These are phyloP conservation scores for Lentinula boryana DNA, from an alignment of 768 basidiomycete species.

Conservation along the genomic window DNA sequence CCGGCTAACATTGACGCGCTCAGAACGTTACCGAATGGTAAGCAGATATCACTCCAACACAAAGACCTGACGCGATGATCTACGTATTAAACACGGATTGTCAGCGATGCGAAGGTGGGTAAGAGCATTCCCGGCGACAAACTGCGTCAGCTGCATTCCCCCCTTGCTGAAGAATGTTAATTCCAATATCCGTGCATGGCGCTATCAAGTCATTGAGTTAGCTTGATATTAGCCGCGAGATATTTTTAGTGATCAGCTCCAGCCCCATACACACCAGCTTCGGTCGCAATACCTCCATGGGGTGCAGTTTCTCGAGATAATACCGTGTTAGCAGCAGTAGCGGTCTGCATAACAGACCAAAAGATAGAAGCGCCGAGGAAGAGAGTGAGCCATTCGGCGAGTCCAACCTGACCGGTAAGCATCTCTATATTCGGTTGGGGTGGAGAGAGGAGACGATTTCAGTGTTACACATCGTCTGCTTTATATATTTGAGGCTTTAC, in stretches of 20 bases:
- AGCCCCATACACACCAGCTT: neutral
- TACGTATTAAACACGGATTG: neutral
- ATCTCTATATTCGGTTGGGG: neutral
- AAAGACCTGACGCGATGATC: slow-evolving; percentile 34
- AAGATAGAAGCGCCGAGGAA: neutral
- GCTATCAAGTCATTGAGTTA: neutral
- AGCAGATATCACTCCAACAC: slow-evolving; percentile 27
- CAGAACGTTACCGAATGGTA: slow-evolving; percentile 18
- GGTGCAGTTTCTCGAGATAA: neutral
- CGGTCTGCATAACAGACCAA: neutral
- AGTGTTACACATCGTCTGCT: neutral
- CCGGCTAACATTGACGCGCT: neutral
- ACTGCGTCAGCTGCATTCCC: slow-evolving; percentile 44
- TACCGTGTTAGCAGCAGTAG: slow-evolving; percentile 3
- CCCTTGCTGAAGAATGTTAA: slow-evolving; percentile 31
- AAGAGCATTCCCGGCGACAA: neutral
- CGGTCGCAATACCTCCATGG: slow-evolving; percentile 3
- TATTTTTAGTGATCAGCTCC: neutral
- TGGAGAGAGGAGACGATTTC: neutral
- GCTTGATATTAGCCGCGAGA: neutral
- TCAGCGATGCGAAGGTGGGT: neutral
- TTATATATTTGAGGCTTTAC: neutral
- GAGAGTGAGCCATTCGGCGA: neutral
- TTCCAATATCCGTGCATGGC: slow-evolving; percentile 32
- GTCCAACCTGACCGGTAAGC: neutral